Base-by-base conservation (phyloP, 1,284 basidiomycete species). In the Ganoderma boninense region DNA sequence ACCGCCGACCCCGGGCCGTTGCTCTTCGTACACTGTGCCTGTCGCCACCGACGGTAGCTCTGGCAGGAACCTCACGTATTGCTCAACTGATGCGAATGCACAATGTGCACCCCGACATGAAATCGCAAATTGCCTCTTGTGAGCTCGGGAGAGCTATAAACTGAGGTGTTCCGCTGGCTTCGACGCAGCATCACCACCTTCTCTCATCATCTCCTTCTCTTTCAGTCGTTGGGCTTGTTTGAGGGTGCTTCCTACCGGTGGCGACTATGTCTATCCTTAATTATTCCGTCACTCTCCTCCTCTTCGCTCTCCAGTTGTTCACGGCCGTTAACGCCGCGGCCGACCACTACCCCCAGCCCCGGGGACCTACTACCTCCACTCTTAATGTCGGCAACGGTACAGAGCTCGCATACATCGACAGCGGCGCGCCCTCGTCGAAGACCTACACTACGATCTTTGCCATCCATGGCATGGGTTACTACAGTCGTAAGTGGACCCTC, bases 401-500 rank as follows among this genome's bases (percentile, higher is more conserved):
- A 2, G n/a, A 63, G 60, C 67, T 74, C 5, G 44, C 63, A 2
- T 74, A 72, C 40, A 11, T 67, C 35, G 73, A 74, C 43, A 71
- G 67, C 43, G 73, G 73, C 8, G 60, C 63, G 4, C 73, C 73
- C 20, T 4, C 13, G 1, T 10, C 20, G 20, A 13, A n/a, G 43
- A 4, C 57, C 23, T 75, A 75, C 62, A 64, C 42, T 1, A 73
- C 73, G 11, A 61, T 75, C 54, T 62, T 75, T 23, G 71, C 70
- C 46, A 64, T 73, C 7, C 73, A 75, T 62, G 70, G 71, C 13
- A 69, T 64, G 43, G 57, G 18, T 5, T 71, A 73, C 65, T 62
- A 60, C 26, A 56, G 32, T 46, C 60, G 71, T 71, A 43, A 60
- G 73, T 60, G 6, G 4, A 32, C 7, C 4, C 0, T 23, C 43